Base-by-base conservation (phyloP, 2,329 filamentous ascomycete species). In the Diplodia scrobiculata region DNA sequence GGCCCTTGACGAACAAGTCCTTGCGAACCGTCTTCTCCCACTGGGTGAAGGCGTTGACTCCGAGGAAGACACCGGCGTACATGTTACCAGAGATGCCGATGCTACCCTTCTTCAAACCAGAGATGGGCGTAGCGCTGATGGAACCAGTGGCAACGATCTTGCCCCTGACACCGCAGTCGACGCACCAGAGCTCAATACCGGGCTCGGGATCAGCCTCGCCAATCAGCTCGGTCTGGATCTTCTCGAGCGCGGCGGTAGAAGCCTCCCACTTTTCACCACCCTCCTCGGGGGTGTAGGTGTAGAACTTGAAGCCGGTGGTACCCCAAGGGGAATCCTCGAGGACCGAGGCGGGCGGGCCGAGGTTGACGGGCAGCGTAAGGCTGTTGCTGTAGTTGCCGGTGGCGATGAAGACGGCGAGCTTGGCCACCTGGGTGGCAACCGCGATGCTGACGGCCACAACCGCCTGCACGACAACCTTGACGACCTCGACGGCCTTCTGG, bases 121-220 rank as follows among this genome's bases (percentile, higher is more conserved):
- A 62, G n/a, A 65, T 52, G 11, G 58, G 32, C 14, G 62, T 66
- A 59, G 64, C 66, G 5, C 64, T 66, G 36, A 69, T 60, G 32
- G 67, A 65, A n/a, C 67, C 68, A 5, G 65, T 65, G 6, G 65
- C 54, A 2, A 62, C 29, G 52, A 69, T 48, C 27, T 65, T 51
- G 9, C 68, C 68, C 21, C 64, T 53, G 25, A 69, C 55, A 5
- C 68, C 68, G 29, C 68, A 69, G 36, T 69, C 65, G 17, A 69
- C 68, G 19, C 68, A 69, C 55, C 58, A 69, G 32, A 69, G 58
- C 27, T 68, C 63, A 19, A 69, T 68, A 34, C 68, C 58, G 13
- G 67, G 65, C 55, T 68, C 66, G 19, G 68, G 67, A 17, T 69
- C 58, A 6, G 54, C 54, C 25, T 62, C 64, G 1, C 68, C 68